phyloP scores from a whole-genome alignment of 2,329 filamentous ascomycete genomes.

The Orbilia brochopaga region DNA sequence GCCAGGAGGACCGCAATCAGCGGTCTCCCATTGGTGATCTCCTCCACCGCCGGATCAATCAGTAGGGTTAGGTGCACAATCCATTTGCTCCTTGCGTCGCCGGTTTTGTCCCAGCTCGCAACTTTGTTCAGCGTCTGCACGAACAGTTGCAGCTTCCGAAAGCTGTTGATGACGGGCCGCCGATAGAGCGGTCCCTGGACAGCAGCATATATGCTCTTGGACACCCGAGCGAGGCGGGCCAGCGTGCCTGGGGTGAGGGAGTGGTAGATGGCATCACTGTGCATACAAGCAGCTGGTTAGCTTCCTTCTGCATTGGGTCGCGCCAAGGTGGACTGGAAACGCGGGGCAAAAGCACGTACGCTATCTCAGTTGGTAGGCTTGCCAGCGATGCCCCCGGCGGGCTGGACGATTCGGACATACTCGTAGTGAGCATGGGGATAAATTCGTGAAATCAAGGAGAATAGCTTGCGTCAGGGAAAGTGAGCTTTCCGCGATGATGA shows the following conservation, averaged over 20 bases:
- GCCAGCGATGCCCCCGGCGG: conserved; percentile 42
- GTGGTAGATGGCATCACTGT: conserved; percentile 53
- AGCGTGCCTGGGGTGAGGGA: conserved; percentile 50
- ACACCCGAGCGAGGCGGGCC: conserved; percentile 51
- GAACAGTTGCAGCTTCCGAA: conserved; percentile 51
- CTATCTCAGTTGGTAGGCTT: conserved; percentile 53
- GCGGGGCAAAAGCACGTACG: conserved; percentile 48
- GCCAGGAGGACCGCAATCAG: conserved; percentile 52
- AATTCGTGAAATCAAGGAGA: not conserved
- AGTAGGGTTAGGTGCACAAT: conserved; percentile 51
- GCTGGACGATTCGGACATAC: conserved; percentile 23
- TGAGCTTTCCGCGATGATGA: not conserved
- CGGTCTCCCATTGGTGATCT: conserved; percentile 34
- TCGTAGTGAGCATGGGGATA: too few species aligned
- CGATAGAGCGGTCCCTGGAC: conserved; percentile 54
- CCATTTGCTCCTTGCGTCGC: conserved; percentile 52
- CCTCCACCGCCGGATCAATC: conserved; percentile 52
- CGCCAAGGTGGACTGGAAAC: conserved; percentile 14
- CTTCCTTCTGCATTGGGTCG: conserved; percentile 16
- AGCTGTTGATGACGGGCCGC: conserved; percentile 51
- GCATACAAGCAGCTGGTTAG: not conserved
- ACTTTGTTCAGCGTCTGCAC: conserved; percentile 50
- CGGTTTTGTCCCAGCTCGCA: conserved; percentile 51
- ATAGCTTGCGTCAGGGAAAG: not conserved
- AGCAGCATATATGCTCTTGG: conserved; percentile 53